These are phyloP conservation scores for Pythium phragmitis DNA, from an alignment of 352 stramenopile species.

Conservation along the genomic window DNA sequence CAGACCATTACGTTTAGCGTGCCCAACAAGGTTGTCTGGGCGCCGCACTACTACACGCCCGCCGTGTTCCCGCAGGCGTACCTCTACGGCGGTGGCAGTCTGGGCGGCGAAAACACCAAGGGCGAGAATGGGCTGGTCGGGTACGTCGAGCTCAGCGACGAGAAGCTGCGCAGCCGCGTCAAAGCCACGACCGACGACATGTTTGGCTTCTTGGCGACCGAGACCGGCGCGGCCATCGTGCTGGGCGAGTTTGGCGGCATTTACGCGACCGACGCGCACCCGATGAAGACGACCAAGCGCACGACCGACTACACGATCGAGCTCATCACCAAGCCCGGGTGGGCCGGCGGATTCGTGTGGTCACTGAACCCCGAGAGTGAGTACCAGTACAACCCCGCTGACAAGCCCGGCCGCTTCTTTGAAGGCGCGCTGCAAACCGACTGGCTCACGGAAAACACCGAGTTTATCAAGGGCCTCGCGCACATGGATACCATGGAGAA, in stretches of 20 bases:
- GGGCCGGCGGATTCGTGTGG: constrained; percentile 67
- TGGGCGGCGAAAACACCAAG: constrained; percentile 28
- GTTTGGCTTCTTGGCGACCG: constrained; percentile 55
- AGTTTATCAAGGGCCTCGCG: constrained; percentile 44
- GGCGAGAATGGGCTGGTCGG: constrained; percentile 30
- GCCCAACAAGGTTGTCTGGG: constrained; percentile 71
- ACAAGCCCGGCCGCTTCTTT: constrained; percentile 39
- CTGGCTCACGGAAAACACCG: constrained; percentile 51
- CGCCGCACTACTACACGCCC: constrained; percentile 75
- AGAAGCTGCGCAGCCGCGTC: constrained; percentile 40
- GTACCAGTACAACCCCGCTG: constrained; percentile 62
- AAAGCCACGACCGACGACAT: constrained; percentile 60
- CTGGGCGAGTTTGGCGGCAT: constrained; percentile 71
- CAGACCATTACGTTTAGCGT: constrained; percentile 50
- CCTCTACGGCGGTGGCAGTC: constrained; percentile 51
- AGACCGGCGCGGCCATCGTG: constrained; percentile 44
- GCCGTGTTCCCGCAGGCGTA: constrained; percentile 66
- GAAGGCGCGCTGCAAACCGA: constrained; percentile 57
- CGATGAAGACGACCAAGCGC: constrained; percentile 58
- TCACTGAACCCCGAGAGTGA: constrained; percentile 69
- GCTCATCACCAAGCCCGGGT: constrained; percentile 46
- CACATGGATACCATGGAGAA: constrained; percentile 55
- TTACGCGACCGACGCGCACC: constrained; percentile 51
- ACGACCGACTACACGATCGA: constrained; percentile 62
- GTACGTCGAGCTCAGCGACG: constrained; percentile 58